These are phyloP conservation scores for Microthyrium microscopicum DNA, from an alignment of 2,329 filamentous ascomycete genomes.

Conservation along the genomic window DNA sequence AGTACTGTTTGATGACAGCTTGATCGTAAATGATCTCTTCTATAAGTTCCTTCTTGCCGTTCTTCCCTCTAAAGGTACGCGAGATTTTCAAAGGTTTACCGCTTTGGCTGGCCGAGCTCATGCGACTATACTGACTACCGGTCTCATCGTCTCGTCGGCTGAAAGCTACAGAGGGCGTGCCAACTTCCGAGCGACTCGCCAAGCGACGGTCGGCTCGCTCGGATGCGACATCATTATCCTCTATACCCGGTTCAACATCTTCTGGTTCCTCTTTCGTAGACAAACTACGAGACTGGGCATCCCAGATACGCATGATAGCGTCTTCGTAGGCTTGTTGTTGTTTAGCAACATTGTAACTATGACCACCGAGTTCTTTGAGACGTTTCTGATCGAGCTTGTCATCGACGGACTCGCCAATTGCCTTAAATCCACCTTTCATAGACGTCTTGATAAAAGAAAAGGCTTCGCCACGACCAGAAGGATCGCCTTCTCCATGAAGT, in stretches of 20 bases:
- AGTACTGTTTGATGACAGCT: slow-evolving; percentile 46
- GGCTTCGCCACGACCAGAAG: slow-evolving; percentile 78
- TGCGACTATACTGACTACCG: slow-evolving; percentile 30
- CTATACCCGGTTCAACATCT: slow-evolving; percentile 51
- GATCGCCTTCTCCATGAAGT: slow-evolving; percentile 85
- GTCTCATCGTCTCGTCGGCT: slow-evolving; percentile 54
- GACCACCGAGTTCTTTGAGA: slow-evolving; percentile 55
- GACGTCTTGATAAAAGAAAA: slow-evolving; percentile 97
- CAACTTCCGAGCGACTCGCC: slow-evolving; percentile 50
- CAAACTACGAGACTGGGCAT: slow-evolving; percentile 65
- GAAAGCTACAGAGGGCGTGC: slow-evolving; percentile 36
- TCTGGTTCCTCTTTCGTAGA: slow-evolving; percentile 51
- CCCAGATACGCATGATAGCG: slow-evolving; percentile 84
- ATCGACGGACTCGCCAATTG: slow-evolving; percentile 74
- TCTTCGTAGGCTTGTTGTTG: slow-evolving; percentile 87
- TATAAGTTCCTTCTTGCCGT: slow-evolving; percentile 11
- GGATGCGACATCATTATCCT: slow-evolving; percentile 33
- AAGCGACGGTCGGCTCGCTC: slow-evolving; percentile 22
- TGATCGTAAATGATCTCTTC: slow-evolving; percentile 57
- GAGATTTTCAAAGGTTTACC: neutral
- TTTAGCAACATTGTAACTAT: slow-evolving; percentile 92
- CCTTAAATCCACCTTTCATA: slow-evolving; percentile 96
- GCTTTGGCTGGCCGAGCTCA: neutral
- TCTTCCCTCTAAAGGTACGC: neutral
- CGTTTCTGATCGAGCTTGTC: slow-evolving; percentile 70